phyloP scores from a whole-genome alignment of 352 stramenopile species.

The Thraustochytrium striatum region DNA sequence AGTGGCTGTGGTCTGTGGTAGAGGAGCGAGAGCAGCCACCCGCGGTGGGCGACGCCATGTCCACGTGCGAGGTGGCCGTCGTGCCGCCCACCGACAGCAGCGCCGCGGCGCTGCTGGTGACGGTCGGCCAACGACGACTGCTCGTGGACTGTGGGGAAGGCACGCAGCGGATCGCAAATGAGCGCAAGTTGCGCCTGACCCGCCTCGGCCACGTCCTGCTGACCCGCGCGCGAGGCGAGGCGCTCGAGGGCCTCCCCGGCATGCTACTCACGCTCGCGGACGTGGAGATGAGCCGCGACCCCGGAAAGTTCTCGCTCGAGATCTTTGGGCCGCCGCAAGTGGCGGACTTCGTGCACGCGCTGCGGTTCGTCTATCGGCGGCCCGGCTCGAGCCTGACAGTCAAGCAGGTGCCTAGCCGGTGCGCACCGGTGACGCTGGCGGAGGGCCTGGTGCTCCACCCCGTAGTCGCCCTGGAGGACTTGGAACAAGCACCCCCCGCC shows the following conservation, averaged over 20 bases:
- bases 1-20: too few species aligned
- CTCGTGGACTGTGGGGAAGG: slow-evolving; percentile 22
- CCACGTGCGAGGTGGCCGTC: neutral
- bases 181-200: slow-evolving; percentile 8
- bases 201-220: neutral
- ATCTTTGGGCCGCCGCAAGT: neutral
- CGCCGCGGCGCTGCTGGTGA: neutral
- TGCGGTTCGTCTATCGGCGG: slow-evolving; percentile 1
- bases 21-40: neutral
- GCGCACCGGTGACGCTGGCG: neutral
- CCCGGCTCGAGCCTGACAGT: neutral
- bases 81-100: neutral
- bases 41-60: neutral
- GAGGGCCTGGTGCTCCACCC: neutral
- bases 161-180: neutral
- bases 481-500: neutral
- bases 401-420: neutral
- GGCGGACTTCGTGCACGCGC: slow-evolving; percentile 1
- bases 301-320: neutral
- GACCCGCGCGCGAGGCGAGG: neutral
- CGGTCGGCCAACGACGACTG: slow-evolving; percentile 4
- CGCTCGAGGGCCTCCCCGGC: neutral
- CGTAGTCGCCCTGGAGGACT: neutral
- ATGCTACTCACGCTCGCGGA: slow-evolving; percentile 28
- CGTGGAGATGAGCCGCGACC: neutral